Base-by-base conservation (phyloP, 257 asterid species). In the Marsdenia floribunda region DNA sequence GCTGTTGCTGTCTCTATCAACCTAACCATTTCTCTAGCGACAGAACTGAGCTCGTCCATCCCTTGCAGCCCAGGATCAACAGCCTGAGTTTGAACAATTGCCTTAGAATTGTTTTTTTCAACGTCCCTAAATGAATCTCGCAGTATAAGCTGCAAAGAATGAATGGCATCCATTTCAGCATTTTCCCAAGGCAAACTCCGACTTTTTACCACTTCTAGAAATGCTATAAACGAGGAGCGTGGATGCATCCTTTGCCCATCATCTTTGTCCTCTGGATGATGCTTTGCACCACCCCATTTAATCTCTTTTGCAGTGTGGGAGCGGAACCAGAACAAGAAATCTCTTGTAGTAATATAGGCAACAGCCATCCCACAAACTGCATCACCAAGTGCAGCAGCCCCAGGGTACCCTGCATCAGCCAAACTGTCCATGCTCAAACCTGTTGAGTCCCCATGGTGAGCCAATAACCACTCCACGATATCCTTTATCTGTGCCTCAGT, bases 251-350 rank as follows among this genome's bases (percentile, higher is more conserved):
- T 88, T 80, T 84, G 87, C 47, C 92, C 89, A 29, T 90, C 93
- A 54, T 92, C 97, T 82, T 90, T 92, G 77, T 90, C 96, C 71
- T 81, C 86, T 3, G 97, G 96, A 70, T 87, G 91, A 84, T 92
- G 97, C 86, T 88, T 90, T 55, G 97, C 96, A 35, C 97, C 97
- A 81, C 95, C 97, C 97, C 97, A 92, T 73, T 92, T 90, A 50
- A 90, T 85, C 87, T 90, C 95, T 69, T 83, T 88, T 0, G 87
- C 96, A n/a, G 96, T 87, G 77, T 90, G 93, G 73, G 96, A 92
- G 52, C 97, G 89, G 61, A 90, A 92, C 97, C 97, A 92, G 83
- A 92, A 92, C 82, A 92, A 77, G 75, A 83, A 88, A 83, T 92
- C 95, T 59, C 80, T 78, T 42, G 91, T 73, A 65, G 93, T 87